Base-by-base conservation (phyloP, 106 monocot genomes). In the Dioscorea alata region DNA sequence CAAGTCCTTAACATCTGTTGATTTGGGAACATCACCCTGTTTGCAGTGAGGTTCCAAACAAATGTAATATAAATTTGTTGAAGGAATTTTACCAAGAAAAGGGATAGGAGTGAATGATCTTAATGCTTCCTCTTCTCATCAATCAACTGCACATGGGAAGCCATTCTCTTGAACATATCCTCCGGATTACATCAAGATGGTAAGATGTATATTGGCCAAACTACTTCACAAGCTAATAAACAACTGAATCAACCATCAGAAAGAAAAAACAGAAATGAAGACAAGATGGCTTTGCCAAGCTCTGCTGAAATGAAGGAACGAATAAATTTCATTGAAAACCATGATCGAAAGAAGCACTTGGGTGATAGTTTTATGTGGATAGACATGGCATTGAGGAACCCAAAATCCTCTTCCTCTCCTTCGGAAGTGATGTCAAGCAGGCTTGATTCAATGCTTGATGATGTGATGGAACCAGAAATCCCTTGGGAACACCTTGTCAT, bases 401-500 rank as follows among this genome's bases (percentile, higher is more conserved):
- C n/a, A n/a, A n/a, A n/a, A n/a, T n/a, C n/a, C n/a, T n/a, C n/a
- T n/a, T n/a, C n/a, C n/a, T n/a, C 80, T 65, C 50, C 61, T 54
- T 79, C 59, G 60, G 77, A 76, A 53, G 48, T 59, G 13, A 75
- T 62, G 66, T 15, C 72, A 65, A 75, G 74, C 60, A 83, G 75
- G 80, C 69, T 92, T 73, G 97, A 93, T 67, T 78, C 87, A 48
- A 85, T 87, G 89, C 74, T 92, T 16, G 97, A 92, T 71, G 97
- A 92, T 76, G 97, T 99, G 24, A 80, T 89, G 67, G 89, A 87
- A 76, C 79, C 80, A 53, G 97, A 99, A 83, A 99, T 99, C 64
- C 83, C 66, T 64, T 99, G 97, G 97, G 97, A 92, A 70, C 83
- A 92, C 60, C 92, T 99, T 67, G 79, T 85, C 32, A 89, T 99